These are phyloP conservation scores for Neurospora tetraspora DNA, from an alignment of 495 filamentous ascomycete genomes.

Conservation along the genomic window DNA sequence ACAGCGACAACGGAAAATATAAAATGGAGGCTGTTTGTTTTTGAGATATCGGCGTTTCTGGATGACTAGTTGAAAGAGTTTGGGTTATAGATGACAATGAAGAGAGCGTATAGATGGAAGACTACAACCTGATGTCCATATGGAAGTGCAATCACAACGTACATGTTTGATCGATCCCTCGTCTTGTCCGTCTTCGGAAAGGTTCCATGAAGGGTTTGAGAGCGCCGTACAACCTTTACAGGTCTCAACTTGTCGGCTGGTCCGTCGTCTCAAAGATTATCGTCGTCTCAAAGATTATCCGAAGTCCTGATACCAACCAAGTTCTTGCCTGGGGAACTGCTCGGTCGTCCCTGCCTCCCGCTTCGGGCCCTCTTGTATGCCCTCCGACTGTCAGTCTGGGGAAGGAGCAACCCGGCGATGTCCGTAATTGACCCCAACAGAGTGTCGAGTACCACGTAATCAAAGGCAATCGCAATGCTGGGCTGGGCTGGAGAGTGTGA, in stretches of 20 bases:
- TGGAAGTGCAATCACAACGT: background rate
- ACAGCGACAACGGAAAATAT: background rate
- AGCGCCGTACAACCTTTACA: background rate
- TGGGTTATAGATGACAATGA: background rate
- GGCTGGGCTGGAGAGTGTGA: background rate
- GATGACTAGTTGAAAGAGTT: background rate
- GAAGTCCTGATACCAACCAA: too few species aligned
- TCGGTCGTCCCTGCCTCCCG: too few species aligned
- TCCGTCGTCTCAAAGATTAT: background rate
- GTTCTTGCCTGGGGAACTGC: too few species aligned
- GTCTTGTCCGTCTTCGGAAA: background rate
- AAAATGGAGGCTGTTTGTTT: background rate
- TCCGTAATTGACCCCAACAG: background rate
- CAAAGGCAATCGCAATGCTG: background rate
- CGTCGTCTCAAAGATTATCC: background rate
- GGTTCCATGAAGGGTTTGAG: background rate
- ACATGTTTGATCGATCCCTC: too few species aligned
- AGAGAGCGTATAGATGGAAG: background rate
- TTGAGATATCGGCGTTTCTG: background rate
- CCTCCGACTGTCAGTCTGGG: background rate
- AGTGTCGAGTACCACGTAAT: background rate
- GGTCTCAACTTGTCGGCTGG: background rate
- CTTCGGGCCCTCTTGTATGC: background rate
- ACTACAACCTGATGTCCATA: background rate
- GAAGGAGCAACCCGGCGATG: background rate